A percentile compares a stretch with the other conserved stretches of the same genome.
Evolutionary conservation across 768 basidiomycete species (phyloP).

Genomic region (Kwoniella shandongensis): DNA sequence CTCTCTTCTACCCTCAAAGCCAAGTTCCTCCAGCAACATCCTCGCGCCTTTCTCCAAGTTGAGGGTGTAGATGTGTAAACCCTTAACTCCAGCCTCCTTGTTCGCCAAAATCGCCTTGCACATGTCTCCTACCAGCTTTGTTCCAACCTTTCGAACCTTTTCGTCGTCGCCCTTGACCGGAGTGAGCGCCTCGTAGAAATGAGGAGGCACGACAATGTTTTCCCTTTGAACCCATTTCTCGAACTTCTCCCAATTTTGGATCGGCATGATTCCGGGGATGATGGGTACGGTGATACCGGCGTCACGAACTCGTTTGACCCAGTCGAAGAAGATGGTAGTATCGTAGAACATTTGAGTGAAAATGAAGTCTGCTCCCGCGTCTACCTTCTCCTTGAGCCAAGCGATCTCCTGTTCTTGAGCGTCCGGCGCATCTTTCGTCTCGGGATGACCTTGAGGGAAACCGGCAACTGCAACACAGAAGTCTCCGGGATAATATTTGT

Average conservation of each 20-base stretch:
- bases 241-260: slow-evolving; percentile 96
- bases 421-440: slow-evolving; percentile 61
- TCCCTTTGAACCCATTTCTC: slow-evolving; percentile 60
- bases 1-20: slow-evolving; percentile 63
- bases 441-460: slow-evolving; percentile 80
- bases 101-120: slow-evolving; percentile 80
- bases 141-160: slow-evolving; percentile 86
- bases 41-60: slow-evolving; percentile 93
- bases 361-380: slow-evolving; percentile 86
- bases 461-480: slow-evolving; percentile 94
- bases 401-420: slow-evolving; percentile 64
- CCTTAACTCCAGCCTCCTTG: slow-evolving; percentile 72
- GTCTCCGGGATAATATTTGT: slow-evolving; percentile 77
- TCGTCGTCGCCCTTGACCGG: slow-evolving; percentile 90
- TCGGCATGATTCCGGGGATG: slow-evolving; percentile 90
- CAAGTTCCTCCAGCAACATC: slow-evolving; percentile 90
- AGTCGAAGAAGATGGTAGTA: slow-evolving; percentile 81
- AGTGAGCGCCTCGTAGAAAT: slow-evolving; percentile 71
- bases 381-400: slow-evolving; percentile 86
- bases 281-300: slow-evolving; percentile 87
- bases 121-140: slow-evolving; percentile 91
- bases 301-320: slow-evolving; percentile 78
- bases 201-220: slow-evolving; percentile 66
- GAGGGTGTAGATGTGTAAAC: slow-evolving; percentile 96
- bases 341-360: slow-evolving; percentile 99